A percentile compares a stretch with the other conserved stretches of the same genome.
These are phyloP conservation scores for Chalciporus sp. DNA, from an alignment of 1,284 basidiomycete genomes.

Conservation along the genomic window DNA sequence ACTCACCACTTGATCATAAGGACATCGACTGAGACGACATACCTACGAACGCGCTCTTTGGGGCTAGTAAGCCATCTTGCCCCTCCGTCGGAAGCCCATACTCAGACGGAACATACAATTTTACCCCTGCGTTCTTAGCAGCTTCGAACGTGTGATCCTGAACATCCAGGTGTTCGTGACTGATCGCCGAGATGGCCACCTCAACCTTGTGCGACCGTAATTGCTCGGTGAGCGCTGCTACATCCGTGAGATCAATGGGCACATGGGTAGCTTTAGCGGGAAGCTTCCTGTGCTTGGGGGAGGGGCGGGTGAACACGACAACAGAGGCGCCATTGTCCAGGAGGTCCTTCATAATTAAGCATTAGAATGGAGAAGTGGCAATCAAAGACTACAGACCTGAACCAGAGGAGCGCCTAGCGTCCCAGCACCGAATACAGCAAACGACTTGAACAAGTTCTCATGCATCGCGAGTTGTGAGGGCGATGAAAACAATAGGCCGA, in stretches of 20 bases:
- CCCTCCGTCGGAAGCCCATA: slow-evolving; percentile 30
- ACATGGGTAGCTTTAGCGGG: slow-evolving; percentile 24
- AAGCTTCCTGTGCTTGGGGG: slow-evolving; percentile 8
- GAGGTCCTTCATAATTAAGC: slow-evolving; percentile 7
- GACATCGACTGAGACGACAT: not conserved
- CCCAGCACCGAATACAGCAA: slow-evolving; percentile 24
- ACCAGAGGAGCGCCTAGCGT: slow-evolving; percentile 20
- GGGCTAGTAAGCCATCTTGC: slow-evolving; percentile 18
- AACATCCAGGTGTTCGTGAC: slow-evolving; percentile 16
- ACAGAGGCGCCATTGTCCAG: slow-evolving; percentile 15
- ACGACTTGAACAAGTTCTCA: slow-evolving; percentile 19
- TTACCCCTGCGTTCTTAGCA: slow-evolving; percentile 34
- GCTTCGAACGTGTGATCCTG: slow-evolving; percentile 32
- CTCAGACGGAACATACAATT: slow-evolving; percentile 39
- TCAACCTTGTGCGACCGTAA: slow-evolving; percentile 31
- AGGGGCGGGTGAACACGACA: slow-evolving; percentile 17
- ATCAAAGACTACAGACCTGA: slow-evolving; percentile 5
- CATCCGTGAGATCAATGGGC: slow-evolving; percentile 29
- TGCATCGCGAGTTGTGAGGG: slow-evolving; percentile 8
- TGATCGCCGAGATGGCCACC: slow-evolving; percentile 35
- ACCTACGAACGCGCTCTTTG: slow-evolving; percentile 22
- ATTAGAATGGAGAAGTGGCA: not conserved
- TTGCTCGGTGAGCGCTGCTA: slow-evolving; percentile 23
- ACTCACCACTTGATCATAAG: not conserved
- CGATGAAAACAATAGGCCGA: not conserved